phyloP scores from a whole-genome alignment of 2,329 filamentous ascomycete species.

The Diaporthe aspalathi region DNA sequence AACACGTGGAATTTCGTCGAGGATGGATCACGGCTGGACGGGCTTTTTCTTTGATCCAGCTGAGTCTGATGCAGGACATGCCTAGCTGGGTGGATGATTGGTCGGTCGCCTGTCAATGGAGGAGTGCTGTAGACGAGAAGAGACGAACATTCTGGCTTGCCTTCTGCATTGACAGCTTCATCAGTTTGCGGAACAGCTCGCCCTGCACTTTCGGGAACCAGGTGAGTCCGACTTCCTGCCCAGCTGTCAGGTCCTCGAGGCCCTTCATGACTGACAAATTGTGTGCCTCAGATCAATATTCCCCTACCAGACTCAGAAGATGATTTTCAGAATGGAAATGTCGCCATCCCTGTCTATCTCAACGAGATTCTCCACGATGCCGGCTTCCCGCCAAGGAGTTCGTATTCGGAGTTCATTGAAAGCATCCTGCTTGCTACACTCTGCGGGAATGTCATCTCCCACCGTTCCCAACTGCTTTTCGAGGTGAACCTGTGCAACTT shows the following conservation, averaged over 20 bases:
- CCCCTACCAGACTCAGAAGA: not conserved
- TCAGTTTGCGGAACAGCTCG: slow-evolving; percentile 40
- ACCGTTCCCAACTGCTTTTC: not conserved
- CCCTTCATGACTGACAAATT: not conserved
- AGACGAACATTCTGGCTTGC: slow-evolving; percentile 46
- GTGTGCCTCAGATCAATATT: not conserved
- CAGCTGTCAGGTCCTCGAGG: not conserved
- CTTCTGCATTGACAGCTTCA: slow-evolving; percentile 44
- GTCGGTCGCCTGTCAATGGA: too few relatives aligned
- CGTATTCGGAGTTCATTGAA: not conserved
- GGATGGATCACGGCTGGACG: slow-evolving; percentile 52
- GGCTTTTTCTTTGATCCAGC: slow-evolving; percentile 48
- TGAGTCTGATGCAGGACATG: slow-evolving; percentile 13
- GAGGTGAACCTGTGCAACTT: not conserved
- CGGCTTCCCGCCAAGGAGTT: not conserved
- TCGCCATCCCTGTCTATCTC: not conserved
- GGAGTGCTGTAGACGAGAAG: slow-evolving; percentile 40
- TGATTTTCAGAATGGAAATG: not conserved
- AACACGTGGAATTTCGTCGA: slow-evolving; percentile 40
- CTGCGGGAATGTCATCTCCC: not conserved
- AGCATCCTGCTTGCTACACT: not conserved
- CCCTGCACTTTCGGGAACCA: slow-evolving; percentile 44
- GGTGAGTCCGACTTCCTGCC: not conserved
- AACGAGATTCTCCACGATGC: not conserved
- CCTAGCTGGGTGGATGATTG: slow-evolving; percentile 40